phyloP scores from a whole-genome alignment of 805 yeast species.

The Candida insectalens region DNA sequence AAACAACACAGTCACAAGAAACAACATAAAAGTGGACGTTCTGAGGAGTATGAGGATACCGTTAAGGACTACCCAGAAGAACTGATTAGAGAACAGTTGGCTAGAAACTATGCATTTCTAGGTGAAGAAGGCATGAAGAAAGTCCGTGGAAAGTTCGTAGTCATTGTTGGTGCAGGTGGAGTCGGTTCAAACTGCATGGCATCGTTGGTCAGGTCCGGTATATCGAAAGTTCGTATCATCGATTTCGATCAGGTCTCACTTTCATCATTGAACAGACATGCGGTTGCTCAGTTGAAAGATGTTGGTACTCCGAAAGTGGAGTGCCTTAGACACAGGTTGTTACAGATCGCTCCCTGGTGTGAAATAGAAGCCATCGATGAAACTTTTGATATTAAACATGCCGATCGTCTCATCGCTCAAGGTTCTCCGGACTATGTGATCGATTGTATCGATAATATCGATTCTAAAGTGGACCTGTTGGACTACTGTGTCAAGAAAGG shows the following conservation, averaged over 20 bases:
- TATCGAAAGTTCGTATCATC: slow-evolving; percentile 64
- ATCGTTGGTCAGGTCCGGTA: slow-evolving; percentile 87
- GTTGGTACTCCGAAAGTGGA: slow-evolving; percentile 90
- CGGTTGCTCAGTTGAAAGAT: slow-evolving; percentile 83
- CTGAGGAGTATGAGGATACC: too few relatives aligned
- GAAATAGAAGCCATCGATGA: slow-evolving; percentile 68
- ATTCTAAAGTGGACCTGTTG: slow-evolving; percentile 88
- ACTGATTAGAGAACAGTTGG: slow-evolving; percentile 82
- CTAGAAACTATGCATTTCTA: slow-evolving; percentile 86
- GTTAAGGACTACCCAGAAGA: slow-evolving; percentile 42
- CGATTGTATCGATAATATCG: slow-evolving; percentile 95
- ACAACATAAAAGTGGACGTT: too few relatives aligned
- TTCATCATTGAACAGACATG: slow-evolving; percentile 87
- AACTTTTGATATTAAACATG: slow-evolving; percentile 62
- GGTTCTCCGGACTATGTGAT: slow-evolving; percentile 69
- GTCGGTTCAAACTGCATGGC: slow-evolving; percentile 96
- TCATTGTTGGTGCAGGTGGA: slow-evolving; percentile 93
- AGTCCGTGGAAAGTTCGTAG: slow-evolving; percentile 61
- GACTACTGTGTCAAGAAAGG: slow-evolving; percentile 55
- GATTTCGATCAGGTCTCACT: slow-evolving; percentile 96
- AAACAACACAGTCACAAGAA: neutral
- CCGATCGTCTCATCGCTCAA: slow-evolving; percentile 46
- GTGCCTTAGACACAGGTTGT: slow-evolving; percentile 60
- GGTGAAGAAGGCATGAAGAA: slow-evolving; percentile 76
- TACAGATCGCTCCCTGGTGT: slow-evolving; percentile 89